phyloP scores from a whole-genome alignment of 768 basidiomycete genomes.

The Tulasnella sp. region DNA sequence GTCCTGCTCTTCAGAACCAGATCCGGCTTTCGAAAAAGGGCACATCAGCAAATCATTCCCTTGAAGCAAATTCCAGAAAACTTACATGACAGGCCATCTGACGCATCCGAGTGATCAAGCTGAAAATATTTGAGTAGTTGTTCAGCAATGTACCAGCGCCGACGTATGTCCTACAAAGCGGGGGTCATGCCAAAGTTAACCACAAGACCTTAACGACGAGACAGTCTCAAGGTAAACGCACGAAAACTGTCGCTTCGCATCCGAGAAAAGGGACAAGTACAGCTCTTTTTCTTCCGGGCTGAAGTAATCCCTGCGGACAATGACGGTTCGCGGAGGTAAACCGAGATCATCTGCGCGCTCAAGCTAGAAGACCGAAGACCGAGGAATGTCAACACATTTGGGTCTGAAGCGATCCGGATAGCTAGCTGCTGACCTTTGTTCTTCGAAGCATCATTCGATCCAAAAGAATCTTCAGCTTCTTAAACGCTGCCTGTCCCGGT shows the following conservation, averaged over 20 bases:
- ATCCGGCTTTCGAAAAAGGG: slow-evolving; percentile 51
- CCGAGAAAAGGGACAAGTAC: slow-evolving; percentile 83
- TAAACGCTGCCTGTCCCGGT: slow-evolving; percentile 75
- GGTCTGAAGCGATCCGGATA: not conserved
- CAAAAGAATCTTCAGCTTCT: slow-evolving; percentile 80
- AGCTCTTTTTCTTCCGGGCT: slow-evolving; percentile 96
- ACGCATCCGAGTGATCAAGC: slow-evolving; percentile 86
- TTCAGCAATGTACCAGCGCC: slow-evolving; percentile 85
- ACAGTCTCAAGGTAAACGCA: slow-evolving; percentile 9
- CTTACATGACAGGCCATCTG: slow-evolving; percentile 78
- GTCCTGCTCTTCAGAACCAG: slow-evolving; percentile 83
- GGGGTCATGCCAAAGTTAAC: not conserved
- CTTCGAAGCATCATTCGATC: slow-evolving; percentile 94
- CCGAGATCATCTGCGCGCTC: slow-evolving; percentile 96
- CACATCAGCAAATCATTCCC: not conserved
- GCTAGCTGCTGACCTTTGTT: slow-evolving; percentile 51
- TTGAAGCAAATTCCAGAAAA: not conserved
- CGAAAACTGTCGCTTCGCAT: slow-evolving; percentile 82
- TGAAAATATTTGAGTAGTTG: slow-evolving; percentile 89
- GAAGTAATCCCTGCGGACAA: slow-evolving; percentile 85
- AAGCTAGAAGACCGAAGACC: slow-evolving; percentile 44
- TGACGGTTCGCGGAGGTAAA: slow-evolving; percentile 83
- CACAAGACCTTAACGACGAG: not conserved
- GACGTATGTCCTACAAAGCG: slow-evolving; percentile 59
- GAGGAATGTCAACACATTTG: not conserved